phyloP scores from a whole-genome alignment of 768 basidiomycete species.

The Pleurotus eryngii region DNA sequence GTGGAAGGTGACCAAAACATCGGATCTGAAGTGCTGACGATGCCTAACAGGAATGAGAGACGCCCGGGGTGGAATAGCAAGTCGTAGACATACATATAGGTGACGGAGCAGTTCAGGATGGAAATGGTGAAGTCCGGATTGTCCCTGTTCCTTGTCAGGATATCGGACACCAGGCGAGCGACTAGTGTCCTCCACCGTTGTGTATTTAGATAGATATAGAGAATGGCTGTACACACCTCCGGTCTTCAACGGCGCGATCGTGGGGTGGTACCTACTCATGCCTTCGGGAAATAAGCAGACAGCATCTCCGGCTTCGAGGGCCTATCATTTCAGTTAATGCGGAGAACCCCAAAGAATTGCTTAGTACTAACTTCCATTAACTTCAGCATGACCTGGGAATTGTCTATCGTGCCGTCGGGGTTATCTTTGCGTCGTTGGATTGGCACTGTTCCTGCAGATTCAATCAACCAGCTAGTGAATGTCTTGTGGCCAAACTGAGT shows the following conservation, averaged over 20 bases:
- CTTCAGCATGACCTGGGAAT: constrained; percentile 62
- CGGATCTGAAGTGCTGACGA: constrained; percentile 74
- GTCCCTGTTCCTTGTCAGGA: constrained; percentile 64
- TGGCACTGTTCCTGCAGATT: constrained; percentile 84
- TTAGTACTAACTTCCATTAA: constrained; percentile 54
- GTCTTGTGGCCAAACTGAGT: constrained; percentile 82
- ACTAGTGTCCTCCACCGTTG: constrained; percentile 39
- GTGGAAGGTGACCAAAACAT: constrained; percentile 83
- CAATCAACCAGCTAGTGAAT: constrained; percentile 89
- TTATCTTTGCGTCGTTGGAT: constrained; percentile 76
- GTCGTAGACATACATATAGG: constrained; percentile 59
- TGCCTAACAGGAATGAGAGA: constrained; percentile 7
- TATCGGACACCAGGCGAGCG: constrained; percentile 77
- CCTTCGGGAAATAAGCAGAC: constrained; percentile 88
- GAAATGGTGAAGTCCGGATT: constrained; percentile 70
- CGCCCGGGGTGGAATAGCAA: background rate
- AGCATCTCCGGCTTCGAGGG: constrained; percentile 72
- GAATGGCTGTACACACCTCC: constrained; percentile 50
- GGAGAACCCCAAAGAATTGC: background rate
- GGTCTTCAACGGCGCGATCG: constrained; percentile 84
- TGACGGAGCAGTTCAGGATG: constrained; percentile 75
- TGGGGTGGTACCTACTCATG: constrained; percentile 79
- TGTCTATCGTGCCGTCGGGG: constrained; percentile 52
- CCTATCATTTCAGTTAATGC: constrained; percentile 36
- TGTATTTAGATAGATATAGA: background rate